Evolutionary conservation across 2,329 filamentous ascomycete genomes (phyloP), one percentile per base, ranked within the genome.

Genomic region (Fusarium incarnatum): DNA sequence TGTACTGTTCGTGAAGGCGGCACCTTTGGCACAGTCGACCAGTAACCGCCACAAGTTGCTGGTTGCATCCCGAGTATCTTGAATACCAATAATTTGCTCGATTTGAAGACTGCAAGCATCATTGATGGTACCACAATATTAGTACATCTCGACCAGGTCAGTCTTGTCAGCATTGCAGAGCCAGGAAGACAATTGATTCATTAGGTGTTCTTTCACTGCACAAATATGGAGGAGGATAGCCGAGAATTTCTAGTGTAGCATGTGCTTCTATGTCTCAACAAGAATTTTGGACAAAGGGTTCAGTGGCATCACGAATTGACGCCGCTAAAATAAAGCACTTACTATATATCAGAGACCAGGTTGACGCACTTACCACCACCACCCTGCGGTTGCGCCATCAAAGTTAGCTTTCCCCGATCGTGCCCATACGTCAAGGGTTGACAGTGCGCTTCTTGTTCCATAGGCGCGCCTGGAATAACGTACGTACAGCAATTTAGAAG

Each of bases 381-480:
- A 20, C 49, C 30, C 37, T 59, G 49, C 61, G 48, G 49, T 56
- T 59, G 45, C 61, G 50, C 46, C 56, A 64, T 61, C 46, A 28
- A 50, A 63, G 63, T 64, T 64, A 50, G 42, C 48, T 68, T 32
- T 59, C 34, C 55, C 60, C 44, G 54, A 57, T 23, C 20, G 47
- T 61, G 49, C 50, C 40, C 63, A 53, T 71, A 32, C 41, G 47
- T 59, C 62, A 55, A 60, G 50, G 54, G 40, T 61, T 57, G 42
- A 60, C 49, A 61, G 50, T 55, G 46, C 32, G 48, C 49, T 25
- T 28, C 53, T 50, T 47, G 54, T 56, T 66, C 64, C 60, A 74
- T 71, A 74, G 72, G 70, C 63, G 70, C 72, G 62, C 70, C 72
- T 74, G 68, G 60, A 44, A 22, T 23, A 27, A 56, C 46, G 56